phyloP scores from a whole-genome alignment of 176 grass and related monocot genomes.

The Cenchrus purpureus region DNA sequence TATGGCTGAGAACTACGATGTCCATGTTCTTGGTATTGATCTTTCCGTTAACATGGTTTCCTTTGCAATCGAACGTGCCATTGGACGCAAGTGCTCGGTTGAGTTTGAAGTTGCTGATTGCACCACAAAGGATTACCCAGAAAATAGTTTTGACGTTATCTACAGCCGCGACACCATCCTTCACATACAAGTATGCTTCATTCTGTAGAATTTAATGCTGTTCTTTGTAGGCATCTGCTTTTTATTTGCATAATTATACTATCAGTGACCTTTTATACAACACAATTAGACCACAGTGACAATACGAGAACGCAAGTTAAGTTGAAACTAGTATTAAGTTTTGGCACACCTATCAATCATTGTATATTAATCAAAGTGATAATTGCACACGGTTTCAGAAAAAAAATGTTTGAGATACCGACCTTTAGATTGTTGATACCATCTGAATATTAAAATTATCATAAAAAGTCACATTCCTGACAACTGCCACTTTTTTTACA shows the following conservation, averaged over 20 bases:
- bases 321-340: neutral
- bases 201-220: neutral
- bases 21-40: conserved; percentile 93
- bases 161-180: conserved; percentile 99
- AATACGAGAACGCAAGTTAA: neutral
- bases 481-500: conserved; percentile 40
- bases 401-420: neutral
- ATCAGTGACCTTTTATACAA: neutral
- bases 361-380: neutral
- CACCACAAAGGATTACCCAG: conserved; percentile 82
- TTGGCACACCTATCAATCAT: neutral
- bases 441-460: neutral
- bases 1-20: conserved; percentile 92
- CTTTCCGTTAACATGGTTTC: conserved; percentile 99
- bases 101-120: conserved; percentile 98
- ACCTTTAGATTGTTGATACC: neutral
- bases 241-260: neutral
- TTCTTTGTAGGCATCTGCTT: conserved; percentile 1
- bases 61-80: conserved; percentile 90
- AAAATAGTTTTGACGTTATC: conserved; percentile 81
- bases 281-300: neutral
- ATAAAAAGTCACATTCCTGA: conserved; percentile 20
- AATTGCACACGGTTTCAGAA: neutral
- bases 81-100: conserved; percentile 81
- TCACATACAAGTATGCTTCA: conserved; percentile 77